Evolutionary conservation across 2,329 filamentous ascomycete species (phyloP), one percentile per base, ranked within the genome.

Genomic region (Alternaria sp.): DNA sequence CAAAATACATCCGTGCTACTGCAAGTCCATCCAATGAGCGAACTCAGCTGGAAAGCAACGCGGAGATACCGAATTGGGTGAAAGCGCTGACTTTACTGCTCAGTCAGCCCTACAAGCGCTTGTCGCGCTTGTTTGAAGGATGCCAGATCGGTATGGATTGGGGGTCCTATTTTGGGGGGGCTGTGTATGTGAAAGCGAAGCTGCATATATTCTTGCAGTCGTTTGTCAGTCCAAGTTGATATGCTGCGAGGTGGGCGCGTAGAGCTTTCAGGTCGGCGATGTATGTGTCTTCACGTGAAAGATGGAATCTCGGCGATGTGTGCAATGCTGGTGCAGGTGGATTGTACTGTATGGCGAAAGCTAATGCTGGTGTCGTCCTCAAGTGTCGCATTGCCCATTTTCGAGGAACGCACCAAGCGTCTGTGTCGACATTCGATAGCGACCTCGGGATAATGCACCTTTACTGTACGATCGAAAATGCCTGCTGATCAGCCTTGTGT

Each of bases 31-130:
- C 51, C 55, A 58, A 49, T 54, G 23, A 54, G 29, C 13, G 23
- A 21, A 17, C 26, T 45, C 26, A 13, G 24, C 8, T 41, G 36
- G 8, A 48, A 3, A 54, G 33, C 23, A 31, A 37, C 33, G 42
- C 50, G 26, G 51, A 58, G 37, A 49, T 54, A 13, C 55, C 31
- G 24, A 31, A 49, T 48, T 41, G 51, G 23, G 55, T 45, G 55
- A 49, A 42, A 48, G 48, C 45, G 53, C 45, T 59, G 54, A 51
- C 46, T 44, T 56, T 45, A 49, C 21, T 29, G 49, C 29, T 37
- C 49, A 46, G 68, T 70, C 70, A 72, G 70, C 69, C 68, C 67
- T 72, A 71, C 53, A 28, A 65, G 69, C 71, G 71, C 54, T 62
- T 72, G 57, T 70, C 67, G 71, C 71, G 70, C 55, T 62, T 73